Evolutionary conservation across 2,329 filamentous ascomycete genomes (phyloP), one percentile per base, ranked within the genome.

Genomic region (Stachybotrys elegans): DNA sequence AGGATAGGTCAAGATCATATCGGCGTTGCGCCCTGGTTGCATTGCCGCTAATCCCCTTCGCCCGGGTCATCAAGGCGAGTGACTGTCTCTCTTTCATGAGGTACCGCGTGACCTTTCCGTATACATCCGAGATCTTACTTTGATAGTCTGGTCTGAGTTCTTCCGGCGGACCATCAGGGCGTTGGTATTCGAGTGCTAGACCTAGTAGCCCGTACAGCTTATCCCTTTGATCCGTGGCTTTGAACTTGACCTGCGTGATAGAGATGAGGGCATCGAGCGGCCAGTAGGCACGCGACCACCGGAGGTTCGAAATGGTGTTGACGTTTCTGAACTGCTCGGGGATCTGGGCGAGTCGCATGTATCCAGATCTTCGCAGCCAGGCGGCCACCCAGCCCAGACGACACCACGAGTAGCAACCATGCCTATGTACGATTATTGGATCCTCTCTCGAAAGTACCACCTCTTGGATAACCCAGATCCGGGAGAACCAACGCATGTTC

Each of bases 261-360:
- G 21, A 20, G 12, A 22, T 13, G 14, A 40, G 21, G 14, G 37
- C 37, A 40, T 40, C 37, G 14, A 29, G n/a, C 9, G 9, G 9
- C 25, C 25, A 29, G n/a, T 29, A n/a, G 25, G 25, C 25, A 9
- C 25, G 7, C 7, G 37, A 17, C 16, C 37, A 20, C 12, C 20
- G 37, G 9, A 40, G 7, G 16, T 23, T 40, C 21, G 37, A 20
- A 9, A 40, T 40, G 11, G 37, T 40, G 21, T 40, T 20, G 14
- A 40, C 37, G 37, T 40, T 40, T 20, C 16, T 7, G 14, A 40
- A 6, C 37, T 22, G 7, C 7, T 40, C 16, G 14, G 37, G 37
- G 16, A 40, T 40, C 37, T 40, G 37, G 37, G 21, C 14, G 14
- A 40, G 37, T 40, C 37, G 37, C 17, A 40, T 7, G 21, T 40